Evolutionary conservation across 805 yeast species (phyloP).

Genomic region (Geotrichum ghanense): DNA sequence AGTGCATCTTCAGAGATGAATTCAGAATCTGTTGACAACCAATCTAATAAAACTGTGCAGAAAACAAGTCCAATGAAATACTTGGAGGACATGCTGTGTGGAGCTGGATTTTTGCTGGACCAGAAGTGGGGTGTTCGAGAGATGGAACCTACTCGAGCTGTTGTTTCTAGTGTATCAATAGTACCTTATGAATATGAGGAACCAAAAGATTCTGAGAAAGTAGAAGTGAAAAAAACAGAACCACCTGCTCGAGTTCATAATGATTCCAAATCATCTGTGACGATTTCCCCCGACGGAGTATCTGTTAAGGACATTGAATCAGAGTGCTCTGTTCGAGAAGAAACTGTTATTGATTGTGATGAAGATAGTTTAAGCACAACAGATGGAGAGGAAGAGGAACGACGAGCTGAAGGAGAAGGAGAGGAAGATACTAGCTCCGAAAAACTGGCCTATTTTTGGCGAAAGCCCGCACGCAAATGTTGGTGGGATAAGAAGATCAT

Average conservation of each 20-base stretch:
- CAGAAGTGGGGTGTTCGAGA: neutral
- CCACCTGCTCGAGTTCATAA: neutral
- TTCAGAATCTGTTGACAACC: no score
- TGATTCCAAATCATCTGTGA: neutral
- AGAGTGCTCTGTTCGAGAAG: neutral
- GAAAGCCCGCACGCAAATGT: constrained; percentile 96
- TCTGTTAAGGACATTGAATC: neutral
- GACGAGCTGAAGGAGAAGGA: neutral
- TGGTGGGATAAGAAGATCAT: constrained; percentile 69
- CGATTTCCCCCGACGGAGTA: neutral
- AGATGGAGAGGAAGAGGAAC: neutral
- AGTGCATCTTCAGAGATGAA: no score
- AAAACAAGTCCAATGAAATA: neutral
- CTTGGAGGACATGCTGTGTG: neutral
- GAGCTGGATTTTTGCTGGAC: neutral
- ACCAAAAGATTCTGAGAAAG: neutral
- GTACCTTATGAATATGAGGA: neutral
- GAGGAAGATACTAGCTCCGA: constrained; percentile 26
- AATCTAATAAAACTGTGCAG: neutral
- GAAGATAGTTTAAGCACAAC: neutral
- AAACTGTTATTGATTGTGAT: neutral
- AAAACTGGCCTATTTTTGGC: constrained; percentile 83
- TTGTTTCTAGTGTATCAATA: neutral
- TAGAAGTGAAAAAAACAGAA: neutral
- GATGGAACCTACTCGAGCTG: neutral